phyloP scores from a whole-genome alignment of 306 rosid species.

The Acacia melanoxylon region DNA sequence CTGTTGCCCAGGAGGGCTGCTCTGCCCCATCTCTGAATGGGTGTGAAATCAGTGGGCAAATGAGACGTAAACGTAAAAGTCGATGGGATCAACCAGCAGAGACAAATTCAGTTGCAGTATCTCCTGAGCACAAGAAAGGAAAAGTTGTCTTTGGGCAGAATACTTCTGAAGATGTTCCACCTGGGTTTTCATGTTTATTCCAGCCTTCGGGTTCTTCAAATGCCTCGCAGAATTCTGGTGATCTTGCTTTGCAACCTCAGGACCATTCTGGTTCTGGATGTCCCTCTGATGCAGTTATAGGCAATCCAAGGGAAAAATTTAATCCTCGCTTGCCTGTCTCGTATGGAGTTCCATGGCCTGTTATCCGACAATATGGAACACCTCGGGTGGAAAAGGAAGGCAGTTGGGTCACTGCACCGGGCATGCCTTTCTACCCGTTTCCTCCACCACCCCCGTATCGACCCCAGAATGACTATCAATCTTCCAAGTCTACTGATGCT shows the following conservation, averaged over 20 bases:
- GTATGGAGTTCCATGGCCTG: constrained; percentile 77
- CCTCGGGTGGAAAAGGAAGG: constrained; percentile 50
- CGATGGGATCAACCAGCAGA: constrained; percentile 98
- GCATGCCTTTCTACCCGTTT: constrained; percentile 87
- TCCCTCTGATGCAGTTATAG: constrained; percentile 44
- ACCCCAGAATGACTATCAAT: constrained; percentile 45
- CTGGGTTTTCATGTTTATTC: constrained; percentile 81
- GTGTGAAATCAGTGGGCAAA: constrained; percentile 40
- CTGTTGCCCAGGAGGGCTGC: constrained; percentile 49
- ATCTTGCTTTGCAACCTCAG: constrained; percentile 37
- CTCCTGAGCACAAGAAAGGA: not conserved
- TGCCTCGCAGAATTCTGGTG: constrained; percentile 37
- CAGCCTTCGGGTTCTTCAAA: constrained; percentile 31
- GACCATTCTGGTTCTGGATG: constrained; percentile 40
- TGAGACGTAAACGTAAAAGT: constrained; percentile 84
- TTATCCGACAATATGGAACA: constrained; percentile 66
- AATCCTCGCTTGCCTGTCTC: constrained; percentile 72
- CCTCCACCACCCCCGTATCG: constrained; percentile 83
- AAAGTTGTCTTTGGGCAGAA: constrained; percentile 10
- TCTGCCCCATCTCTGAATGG: constrained; percentile 47
- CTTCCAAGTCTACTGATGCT: constrained; percentile 37
- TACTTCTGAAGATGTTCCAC: constrained; percentile 72
- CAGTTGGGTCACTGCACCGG: constrained; percentile 82
- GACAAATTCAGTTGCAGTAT: constrained; percentile 33
- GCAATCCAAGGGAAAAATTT: constrained; percentile 76